phyloP scores from a whole-genome alignment of 805 yeast genomes.

The Schwanniomyces polymorphus region DNA sequence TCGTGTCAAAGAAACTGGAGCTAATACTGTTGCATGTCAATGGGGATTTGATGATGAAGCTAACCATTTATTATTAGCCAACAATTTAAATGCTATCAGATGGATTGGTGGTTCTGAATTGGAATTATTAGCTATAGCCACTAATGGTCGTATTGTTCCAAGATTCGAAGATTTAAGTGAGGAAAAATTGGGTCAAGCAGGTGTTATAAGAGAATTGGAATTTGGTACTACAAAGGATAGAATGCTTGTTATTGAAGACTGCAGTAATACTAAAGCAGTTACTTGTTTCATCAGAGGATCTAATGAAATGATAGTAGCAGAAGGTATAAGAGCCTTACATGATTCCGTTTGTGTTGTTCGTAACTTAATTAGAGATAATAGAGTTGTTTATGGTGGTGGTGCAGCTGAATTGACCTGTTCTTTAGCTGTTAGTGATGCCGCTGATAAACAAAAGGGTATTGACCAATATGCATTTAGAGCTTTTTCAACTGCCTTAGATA shows the following conservation, averaged over 20 bases:
- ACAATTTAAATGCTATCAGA: constrained; percentile 91
- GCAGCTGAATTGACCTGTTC: constrained; percentile 96
- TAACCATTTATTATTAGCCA: constrained; percentile 84
- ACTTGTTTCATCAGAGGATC: constrained; percentile 94
- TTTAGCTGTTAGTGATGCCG: constrained; percentile 84
- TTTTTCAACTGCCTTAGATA: constrained; percentile 86
- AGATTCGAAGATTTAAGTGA: constrained; percentile 87
- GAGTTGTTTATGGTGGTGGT: constrained; percentile 99
- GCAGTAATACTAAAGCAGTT: constrained; percentile 83
- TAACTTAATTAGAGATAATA: constrained; percentile 85
- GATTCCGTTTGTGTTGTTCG: constrained; percentile 97
- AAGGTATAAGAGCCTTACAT: constrained; percentile 93
- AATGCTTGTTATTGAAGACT: constrained; percentile 91
- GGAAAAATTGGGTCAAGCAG: constrained; percentile 86
- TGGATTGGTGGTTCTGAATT: constrained; percentile 99
- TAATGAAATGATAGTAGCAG: constrained; percentile 96
- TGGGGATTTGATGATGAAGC: constrained; percentile 99
- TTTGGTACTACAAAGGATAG: constrained; percentile 97
- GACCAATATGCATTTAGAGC: constrained; percentile 98
- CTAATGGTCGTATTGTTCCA: constrained; percentile 96
- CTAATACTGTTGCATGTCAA: constrained; percentile 95
- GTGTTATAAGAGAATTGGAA: constrained; percentile 79
- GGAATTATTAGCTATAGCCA: constrained; percentile 95
- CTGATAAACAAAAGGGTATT: constrained; percentile 90
- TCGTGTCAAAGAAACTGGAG: constrained; percentile 83